These are phyloP conservation scores for Flaveria trinervia DNA, from an alignment of 129 eudicot genomes.

Conservation along the genomic window DNA sequence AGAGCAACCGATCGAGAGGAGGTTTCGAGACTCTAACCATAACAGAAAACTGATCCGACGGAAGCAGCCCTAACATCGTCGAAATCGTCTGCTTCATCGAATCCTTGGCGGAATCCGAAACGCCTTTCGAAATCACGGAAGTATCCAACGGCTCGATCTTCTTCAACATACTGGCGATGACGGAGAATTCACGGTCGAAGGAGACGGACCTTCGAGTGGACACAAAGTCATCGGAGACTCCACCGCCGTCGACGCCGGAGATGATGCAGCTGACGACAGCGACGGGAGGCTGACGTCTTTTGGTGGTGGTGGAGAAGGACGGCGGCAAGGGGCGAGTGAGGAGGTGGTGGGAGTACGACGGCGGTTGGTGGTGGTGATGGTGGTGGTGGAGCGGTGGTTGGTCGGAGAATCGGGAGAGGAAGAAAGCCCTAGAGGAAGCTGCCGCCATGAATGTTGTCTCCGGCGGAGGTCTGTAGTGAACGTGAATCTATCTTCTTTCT, in stretches of 20 bases:
- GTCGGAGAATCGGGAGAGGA: conserved; percentile 45
- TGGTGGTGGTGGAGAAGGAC: conserved; percentile 22
- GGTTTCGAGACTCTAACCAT: conserved; percentile 67
- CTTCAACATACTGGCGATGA: conserved; percentile 79
- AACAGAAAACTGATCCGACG: conserved; percentile 86
- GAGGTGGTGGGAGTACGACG: conserved; percentile 44
- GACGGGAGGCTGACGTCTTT: conserved; percentile 28
- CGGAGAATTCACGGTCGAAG: conserved; percentile 83
- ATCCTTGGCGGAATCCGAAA: conserved; percentile 81
- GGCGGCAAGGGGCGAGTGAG: conserved; percentile 58
- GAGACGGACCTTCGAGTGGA: conserved; percentile 63
- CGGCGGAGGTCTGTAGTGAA: conserved; percentile 28
- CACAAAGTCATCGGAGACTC: conserved; percentile 81
- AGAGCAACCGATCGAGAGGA: conserved; percentile 63
- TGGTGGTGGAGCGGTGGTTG: conserved; percentile 31
- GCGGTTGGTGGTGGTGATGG: conserved; percentile 38
- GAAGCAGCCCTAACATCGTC: conserved; percentile 84
- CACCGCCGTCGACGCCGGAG: conserved; percentile 88
- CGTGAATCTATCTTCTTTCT: conserved; percentile 31
- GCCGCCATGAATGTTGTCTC: conserved; percentile 36
- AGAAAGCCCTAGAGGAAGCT: conserved; percentile 37
- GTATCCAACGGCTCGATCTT: conserved; percentile 79
- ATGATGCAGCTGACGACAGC: conserved; percentile 52
- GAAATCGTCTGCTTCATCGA: conserved; percentile 97
- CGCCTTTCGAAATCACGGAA: conserved; percentile 69